Base-by-base conservation (phyloP, 768 basidiomycete species). In the Boletus pseudo-olivaceus region DNA sequence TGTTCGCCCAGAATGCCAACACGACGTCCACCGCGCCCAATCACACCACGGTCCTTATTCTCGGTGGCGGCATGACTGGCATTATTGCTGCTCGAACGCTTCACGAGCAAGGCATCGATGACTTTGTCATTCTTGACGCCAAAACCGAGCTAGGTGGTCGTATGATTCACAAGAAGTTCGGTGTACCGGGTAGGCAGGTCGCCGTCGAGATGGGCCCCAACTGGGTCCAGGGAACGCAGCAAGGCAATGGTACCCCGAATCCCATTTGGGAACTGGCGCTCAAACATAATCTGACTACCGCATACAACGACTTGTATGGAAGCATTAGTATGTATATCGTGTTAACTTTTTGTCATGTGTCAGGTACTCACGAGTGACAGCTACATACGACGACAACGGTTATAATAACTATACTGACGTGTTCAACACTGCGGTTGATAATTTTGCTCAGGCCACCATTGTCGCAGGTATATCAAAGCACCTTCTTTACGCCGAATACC, bases 61-160 rank as follows among this genome's bases (percentile, higher is more conserved):
- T 87, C 11, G 85, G 86, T 2, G 86, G 84, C 19, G 85, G 86
- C 9, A 77, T 87, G 34, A 71, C 86, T 5, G 85, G 87, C 12
- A 71, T 87, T 32, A 82, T 83, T 33, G 84, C 85, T 6, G 87
- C 86, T 14, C 77, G 79, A 29, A 79, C 82, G 0, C 72, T 87
- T 11, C 75, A 83, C 47, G 66, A 76, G 49, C 68, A 76, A 23
- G 81, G 81, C 5, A 76, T 86, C 55, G 56, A 76, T 27, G 74
- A 83, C 60, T 85, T 84, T 62, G 64, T 84, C 42, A 75, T 88
- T 48, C 63, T 88, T 29, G 87, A 88, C 53, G 85, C 77, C 1
- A 75, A 81, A 27, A 53, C 65, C n/a, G 78, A 82, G 61, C 74
- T 88, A 0, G 85, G 87, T 6, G 87, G 85, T 27, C 76, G 86